Evolutionary conservation across 192 early-diverging fungal species (phyloP).

Genomic region (Pilobolus umbonatus): DNA sequence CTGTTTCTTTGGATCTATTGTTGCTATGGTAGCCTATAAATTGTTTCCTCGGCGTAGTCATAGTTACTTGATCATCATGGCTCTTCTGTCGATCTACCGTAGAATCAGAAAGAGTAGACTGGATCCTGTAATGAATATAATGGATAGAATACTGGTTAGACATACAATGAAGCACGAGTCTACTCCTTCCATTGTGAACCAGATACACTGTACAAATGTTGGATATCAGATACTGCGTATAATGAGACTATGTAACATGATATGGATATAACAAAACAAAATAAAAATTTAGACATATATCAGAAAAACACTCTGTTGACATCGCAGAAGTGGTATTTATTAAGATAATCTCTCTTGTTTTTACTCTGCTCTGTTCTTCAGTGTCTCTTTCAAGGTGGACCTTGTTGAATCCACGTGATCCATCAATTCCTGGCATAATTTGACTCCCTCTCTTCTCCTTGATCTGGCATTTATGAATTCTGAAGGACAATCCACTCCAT

Average conservation of each 20-base stretch:
- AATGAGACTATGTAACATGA: too few relatives aligned
- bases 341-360: too few relatives aligned
- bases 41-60: neutral
- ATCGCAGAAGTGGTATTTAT: too few relatives aligned
- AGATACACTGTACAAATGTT: too few relatives aligned
- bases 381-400: slow-evolving; percentile 16
- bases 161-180: too few relatives aligned
- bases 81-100: neutral
- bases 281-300: too few relatives aligned
- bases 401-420: slow-evolving; percentile 72
- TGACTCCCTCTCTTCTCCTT: slow-evolving; percentile 70
- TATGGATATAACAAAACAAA: too few relatives aligned
- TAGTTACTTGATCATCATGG: neutral
- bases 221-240: too few relatives aligned
- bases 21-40: neutral
- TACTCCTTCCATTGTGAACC: too few relatives aligned
- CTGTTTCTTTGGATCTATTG: neutral
- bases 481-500: slow-evolving; percentile 63
- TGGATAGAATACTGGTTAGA: slow-evolving; percentile 7
- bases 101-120: slow-evolving; percentile 1
- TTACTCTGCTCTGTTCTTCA: too few relatives aligned
- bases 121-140: neutral
- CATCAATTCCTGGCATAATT: slow-evolving; percentile 65
- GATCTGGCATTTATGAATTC: slow-evolving; percentile 67
- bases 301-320: too few relatives aligned